phyloP scores from a whole-genome alignment of 148 eudicot species.

The Bassia scoparia region DNA sequence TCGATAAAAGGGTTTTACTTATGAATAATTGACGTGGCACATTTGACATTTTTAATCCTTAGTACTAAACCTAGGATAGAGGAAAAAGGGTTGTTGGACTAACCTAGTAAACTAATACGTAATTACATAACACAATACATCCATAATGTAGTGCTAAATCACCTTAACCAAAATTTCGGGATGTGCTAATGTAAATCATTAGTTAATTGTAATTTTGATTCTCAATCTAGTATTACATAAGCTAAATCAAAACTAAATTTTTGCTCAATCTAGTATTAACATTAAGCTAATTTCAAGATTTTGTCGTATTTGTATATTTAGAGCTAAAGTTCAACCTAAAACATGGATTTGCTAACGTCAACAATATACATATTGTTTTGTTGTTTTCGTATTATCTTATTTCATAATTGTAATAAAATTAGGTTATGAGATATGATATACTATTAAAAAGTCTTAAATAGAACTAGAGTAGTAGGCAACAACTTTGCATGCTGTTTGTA shows the following conservation, averaged over 20 bases:
- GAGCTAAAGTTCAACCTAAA: neutral
- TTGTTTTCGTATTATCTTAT: neutral
- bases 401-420: neutral
- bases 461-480: too few species aligned
- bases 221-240: constrained; percentile 1
- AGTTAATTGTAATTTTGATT: neutral
- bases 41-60: neutral
- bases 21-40: too few species aligned
- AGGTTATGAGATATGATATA: too few species aligned
- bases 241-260: too few species aligned
- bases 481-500: too few species aligned
- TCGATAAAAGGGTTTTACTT: neutral
- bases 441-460: too few species aligned
- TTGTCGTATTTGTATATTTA: neutral
- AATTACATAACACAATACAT: neutral
- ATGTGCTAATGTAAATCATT: neutral
- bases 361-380: neutral
- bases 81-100: neutral
- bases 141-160: neutral
- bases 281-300: too few species aligned
- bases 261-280: too few species aligned
- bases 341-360: constrained; percentile 6
- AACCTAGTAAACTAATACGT: neutral
- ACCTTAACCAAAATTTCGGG: constrained; percentile 1
- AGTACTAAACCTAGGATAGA: neutral